phyloP scores from a whole-genome alignment of 139 green algal species.

The Nannochloris sp. region DNA sequence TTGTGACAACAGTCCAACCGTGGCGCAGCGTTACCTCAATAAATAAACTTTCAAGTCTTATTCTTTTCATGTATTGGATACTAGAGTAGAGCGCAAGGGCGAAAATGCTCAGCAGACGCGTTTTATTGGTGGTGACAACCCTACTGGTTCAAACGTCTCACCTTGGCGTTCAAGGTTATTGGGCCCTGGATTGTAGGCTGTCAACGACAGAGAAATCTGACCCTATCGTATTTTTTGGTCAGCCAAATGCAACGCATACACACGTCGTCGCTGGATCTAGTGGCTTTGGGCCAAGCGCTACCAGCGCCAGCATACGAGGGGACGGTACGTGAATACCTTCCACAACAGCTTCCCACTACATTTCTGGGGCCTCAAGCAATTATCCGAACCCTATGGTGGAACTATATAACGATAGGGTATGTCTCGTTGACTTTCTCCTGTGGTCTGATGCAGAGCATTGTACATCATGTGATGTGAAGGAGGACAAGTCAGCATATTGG shows the following conservation, averaged over 20 bases:
- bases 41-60: no score
- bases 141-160: neutral
- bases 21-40: no score
- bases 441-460: neutral
- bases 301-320: neutral
- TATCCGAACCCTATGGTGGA: no score
- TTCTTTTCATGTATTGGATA: no score
- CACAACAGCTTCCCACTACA: no score
- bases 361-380: no score
- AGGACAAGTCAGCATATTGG: neutral
- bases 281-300: neutral
- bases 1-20: no score
- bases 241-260: neutral
- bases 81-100: no score
- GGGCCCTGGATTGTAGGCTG: neutral
- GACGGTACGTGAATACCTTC: neutral
- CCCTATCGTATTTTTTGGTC: neutral
- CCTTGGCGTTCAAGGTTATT: neutral
- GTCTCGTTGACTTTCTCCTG: neutral
- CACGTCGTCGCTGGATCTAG: neutral
- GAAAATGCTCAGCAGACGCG: neutral
- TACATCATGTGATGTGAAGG: neutral
- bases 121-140: neutral
- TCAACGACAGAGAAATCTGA: neutral
- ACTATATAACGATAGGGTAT: no score